These are phyloP conservation scores for Orbilia brochopaga DNA, from an alignment of 2,329 filamentous ascomycete genomes.

Conservation along the genomic window DNA sequence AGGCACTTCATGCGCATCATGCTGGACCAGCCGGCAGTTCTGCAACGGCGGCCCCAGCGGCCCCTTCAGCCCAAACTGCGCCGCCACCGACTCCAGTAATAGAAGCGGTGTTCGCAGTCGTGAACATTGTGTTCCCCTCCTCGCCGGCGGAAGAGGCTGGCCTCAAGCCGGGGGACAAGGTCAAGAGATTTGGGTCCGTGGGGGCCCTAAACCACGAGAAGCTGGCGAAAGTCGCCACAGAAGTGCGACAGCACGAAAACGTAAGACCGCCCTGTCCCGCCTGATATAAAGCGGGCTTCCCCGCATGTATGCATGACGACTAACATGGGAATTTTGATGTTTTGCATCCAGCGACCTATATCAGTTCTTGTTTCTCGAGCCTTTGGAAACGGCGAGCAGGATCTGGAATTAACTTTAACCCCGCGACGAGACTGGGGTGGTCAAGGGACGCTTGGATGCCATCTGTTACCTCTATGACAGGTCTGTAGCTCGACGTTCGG, in stretches of 20 bases:
- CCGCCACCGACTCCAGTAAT: constrained; percentile 58
- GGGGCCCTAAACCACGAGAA: constrained; percentile 85
- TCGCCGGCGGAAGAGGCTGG: constrained; percentile 86
- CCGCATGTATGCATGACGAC: neutral
- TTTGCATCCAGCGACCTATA: constrained; percentile 48
- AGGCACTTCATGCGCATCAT: constrained; percentile 86
- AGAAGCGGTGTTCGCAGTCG: constrained; percentile 79
- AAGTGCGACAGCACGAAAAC: constrained; percentile 86
- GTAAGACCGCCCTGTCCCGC: constrained; percentile 63
- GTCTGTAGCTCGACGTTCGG: neutral
- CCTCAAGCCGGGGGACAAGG: constrained; percentile 75
- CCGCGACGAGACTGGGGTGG: constrained; percentile 88
- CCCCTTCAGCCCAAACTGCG: constrained; percentile 56
- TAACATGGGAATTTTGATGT: neutral
- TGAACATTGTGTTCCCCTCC: constrained; percentile 77
- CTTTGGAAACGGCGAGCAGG: constrained; percentile 48
- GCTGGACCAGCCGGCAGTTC: constrained; percentile 59
- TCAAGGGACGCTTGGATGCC: constrained; percentile 85
- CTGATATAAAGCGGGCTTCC: constrained; percentile 4
- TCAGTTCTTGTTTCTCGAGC: constrained; percentile 53
- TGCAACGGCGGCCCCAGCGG: constrained; percentile 60
- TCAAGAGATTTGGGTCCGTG: constrained; percentile 83
- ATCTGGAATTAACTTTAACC: constrained; percentile 62
- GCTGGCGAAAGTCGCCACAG: constrained; percentile 83
- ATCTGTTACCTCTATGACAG: constrained; percentile 76